phyloP scores from a whole-genome alignment of 73 alveolate species.

The Paramecium tetraurelia region DNA sequence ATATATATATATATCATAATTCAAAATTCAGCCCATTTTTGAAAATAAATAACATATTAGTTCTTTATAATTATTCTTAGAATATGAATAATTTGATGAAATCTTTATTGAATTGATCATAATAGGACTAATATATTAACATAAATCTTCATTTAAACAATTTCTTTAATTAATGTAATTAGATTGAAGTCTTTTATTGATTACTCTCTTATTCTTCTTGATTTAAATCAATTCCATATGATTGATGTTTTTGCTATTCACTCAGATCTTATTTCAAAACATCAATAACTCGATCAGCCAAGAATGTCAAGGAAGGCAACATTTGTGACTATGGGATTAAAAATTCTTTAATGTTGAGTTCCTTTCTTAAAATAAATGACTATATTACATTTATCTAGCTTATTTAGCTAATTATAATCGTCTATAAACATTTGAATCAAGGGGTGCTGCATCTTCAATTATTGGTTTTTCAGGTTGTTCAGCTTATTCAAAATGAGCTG shows the following conservation, averaged over 20 bases:
- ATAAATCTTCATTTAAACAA: not conserved
- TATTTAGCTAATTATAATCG: not conserved
- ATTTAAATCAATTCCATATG: not conserved
- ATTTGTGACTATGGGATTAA: not conserved
- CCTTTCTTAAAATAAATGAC: not conserved
- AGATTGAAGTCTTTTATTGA: not conserved
- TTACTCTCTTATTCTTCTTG: not conserved
- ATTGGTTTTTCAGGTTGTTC: not conserved
- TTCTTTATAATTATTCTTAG: too few relatives aligned
- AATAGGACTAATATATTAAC: not conserved
- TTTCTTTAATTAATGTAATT: not conserved
- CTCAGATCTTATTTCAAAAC: not conserved
- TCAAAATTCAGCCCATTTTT: too few relatives aligned
- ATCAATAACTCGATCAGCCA: not conserved
- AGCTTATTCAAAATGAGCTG: not conserved
- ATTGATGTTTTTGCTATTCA: not conserved
- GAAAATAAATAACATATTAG: too few relatives aligned
- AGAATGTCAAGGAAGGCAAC: slow-evolving; percentile 1
- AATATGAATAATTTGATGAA: too few relatives aligned
- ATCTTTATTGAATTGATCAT: not conserved
- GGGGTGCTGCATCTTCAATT: not conserved
- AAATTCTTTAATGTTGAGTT: not conserved
- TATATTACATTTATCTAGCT: not conserved
- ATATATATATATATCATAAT: too few relatives aligned
- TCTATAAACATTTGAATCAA: not conserved